Conservation (phyloP, 73 alveolate genomes). For the Stentor roeselii region DNA sequence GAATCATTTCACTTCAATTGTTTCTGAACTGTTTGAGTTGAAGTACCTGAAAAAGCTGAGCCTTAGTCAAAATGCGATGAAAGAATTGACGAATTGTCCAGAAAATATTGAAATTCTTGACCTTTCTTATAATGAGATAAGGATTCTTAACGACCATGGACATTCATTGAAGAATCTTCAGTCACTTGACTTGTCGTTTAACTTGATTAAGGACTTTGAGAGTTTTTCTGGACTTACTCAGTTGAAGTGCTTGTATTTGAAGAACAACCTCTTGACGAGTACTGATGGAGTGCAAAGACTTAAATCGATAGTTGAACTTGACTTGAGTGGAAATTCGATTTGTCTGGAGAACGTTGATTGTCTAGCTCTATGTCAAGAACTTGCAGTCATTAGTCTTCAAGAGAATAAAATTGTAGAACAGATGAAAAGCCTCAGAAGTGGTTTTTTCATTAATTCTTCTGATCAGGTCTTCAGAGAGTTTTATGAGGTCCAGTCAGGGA, state of each 20-base stretch:
- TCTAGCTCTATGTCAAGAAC: not conserved
- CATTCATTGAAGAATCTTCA: not conserved
- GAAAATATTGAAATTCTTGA: not conserved
- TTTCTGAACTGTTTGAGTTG: not conserved
- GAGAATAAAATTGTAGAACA: not conserved
- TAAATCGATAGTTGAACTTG: not conserved
- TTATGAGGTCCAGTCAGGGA: not conserved
- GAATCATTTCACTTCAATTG: not conserved
- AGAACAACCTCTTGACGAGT: not conserved
- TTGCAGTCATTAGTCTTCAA: not conserved
- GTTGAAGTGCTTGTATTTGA: conserved; percentile 3
- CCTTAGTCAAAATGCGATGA: not conserved
- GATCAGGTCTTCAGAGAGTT: not conserved
- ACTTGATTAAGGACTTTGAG: not conserved
- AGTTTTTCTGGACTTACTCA: not conserved
- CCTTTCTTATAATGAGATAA: not conserved
- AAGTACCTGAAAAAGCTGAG: conserved; percentile 12
- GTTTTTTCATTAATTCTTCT: not conserved
- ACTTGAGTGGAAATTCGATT: not conserved
- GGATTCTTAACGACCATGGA: not conserved
- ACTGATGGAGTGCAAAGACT: not conserved
- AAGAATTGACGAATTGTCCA: not conserved
- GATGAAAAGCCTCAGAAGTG: not conserved
- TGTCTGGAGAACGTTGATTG: not conserved
- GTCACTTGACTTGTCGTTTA: not conserved